Evolutionary conservation across 192 early-diverging fungal genomes (phyloP), one percentile per base, ranked within the genome.

Genomic region (Pilobolus umbonatus): DNA sequence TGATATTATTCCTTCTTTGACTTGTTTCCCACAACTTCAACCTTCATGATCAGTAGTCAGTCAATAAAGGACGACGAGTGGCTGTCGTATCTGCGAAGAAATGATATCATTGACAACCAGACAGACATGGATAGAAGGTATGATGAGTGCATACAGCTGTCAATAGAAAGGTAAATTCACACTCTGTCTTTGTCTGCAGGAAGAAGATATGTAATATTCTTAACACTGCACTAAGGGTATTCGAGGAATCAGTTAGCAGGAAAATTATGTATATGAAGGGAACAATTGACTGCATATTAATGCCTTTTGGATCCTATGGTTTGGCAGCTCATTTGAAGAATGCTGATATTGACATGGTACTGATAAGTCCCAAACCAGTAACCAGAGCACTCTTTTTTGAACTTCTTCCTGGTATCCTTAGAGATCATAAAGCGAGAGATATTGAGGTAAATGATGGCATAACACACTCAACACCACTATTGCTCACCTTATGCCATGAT

Each of bases 261-360:
- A 9, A 22, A 14, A 22, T 22, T 19, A 32, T 38, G 19, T 35
- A 24, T 25, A 19, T 22, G 25, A 31, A 28, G n/a, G 55, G 29
- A 21, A 39, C 32, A 15, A 29, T 57, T n/a, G 15, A 28, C 11
- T 56, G 61, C 31, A 50, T 51, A 12, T 30, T 69, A 2, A n/a
- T 53, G 1, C 57, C 57, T 0, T 69, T 69, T 47, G 67, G 67
- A 5, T 69, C 67, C 4, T 59, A 55, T 39, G 56, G 56, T 2
- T 29, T 69, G 5, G 61, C 56, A 15, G 49, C 42, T 3, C 42
- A 69, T 31, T 24, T 63, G 4, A 6, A 22, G 32, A 25, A 36
- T 11, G 61, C 67, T 2, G 67, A 69, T 31, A 69, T 69, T 42
- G 50, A 52, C 42, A 8, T 61, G 3, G 60, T 39, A 5, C 36